A percentile compares a stretch with the other conserved stretches of the same genome.
Conservation (phyloP, 2,329 filamentous ascomycete species). For the Cladosporium sp. region DNA sequence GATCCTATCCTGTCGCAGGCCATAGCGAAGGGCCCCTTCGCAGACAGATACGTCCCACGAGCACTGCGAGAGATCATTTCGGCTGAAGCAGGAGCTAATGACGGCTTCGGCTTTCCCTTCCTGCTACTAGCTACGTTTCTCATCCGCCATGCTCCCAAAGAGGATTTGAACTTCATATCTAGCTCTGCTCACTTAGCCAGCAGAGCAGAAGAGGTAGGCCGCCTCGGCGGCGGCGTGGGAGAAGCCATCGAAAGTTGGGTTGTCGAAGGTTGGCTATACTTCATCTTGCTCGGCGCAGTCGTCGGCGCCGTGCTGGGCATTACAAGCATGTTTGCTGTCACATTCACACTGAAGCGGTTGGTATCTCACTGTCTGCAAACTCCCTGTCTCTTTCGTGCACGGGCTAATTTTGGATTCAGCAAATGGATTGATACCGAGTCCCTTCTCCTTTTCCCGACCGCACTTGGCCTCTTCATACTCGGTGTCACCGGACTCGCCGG, state of each 20-base stretch:
- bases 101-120: conserved; percentile 79
- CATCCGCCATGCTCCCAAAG: conserved; percentile 63
- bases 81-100: conserved; percentile 72
- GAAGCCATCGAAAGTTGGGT: conserved; percentile 56
- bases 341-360: conserved; percentile 62
- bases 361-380: conserved; percentile 23
- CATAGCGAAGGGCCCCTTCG: conserved; percentile 85
- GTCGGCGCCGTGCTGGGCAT: conserved; percentile 66
- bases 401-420: conserved; percentile 41
- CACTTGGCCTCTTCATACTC: conserved; percentile 72
- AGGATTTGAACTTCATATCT: conserved; percentile 34
- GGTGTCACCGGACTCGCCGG: conserved; percentile 80
- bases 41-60: conserved; percentile 76
- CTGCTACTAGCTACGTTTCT: conserved; percentile 75
- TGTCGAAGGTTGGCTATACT: conserved; percentile 57
- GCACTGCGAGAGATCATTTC: conserved; percentile 61
- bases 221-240: conserved; percentile 49
- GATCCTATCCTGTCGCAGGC: conserved; percentile 79
- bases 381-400: not conserved
- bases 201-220: conserved; percentile 6
- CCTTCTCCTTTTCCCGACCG: conserved; percentile 75
- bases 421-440: conserved; percentile 68
- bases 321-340: conserved; percentile 69
- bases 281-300: conserved; percentile 63
- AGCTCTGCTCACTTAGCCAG: not conserved